Percentiles rank a stretch among this genome's conserved stretches.
Evolutionary conservation across 768 basidiomycete genomes (phyloP).

Genomic region (Suillus clintonianus): DNA sequence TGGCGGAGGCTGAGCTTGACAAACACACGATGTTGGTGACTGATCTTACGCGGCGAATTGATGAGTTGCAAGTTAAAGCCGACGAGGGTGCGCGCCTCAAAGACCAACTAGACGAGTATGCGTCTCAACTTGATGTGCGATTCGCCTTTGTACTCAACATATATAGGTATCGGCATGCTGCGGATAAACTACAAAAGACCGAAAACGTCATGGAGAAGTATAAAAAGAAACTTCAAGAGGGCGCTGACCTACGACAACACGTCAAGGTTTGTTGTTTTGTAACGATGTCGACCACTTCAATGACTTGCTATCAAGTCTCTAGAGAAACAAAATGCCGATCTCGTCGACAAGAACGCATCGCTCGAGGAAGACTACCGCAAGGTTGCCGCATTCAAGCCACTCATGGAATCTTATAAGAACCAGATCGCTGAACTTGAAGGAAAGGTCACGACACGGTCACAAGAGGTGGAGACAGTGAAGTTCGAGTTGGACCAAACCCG

Average conservation of each 20-base stretch:
- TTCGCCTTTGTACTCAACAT: background rate
- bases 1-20: slow-evolving; percentile 82
- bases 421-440: slow-evolving; percentile 82
- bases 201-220: slow-evolving; percentile 99
- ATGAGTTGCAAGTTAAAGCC: slow-evolving; percentile 78
- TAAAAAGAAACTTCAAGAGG: slow-evolving; percentile 96
- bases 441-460: slow-evolving; percentile 62
- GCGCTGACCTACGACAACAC: slow-evolving; percentile 83
- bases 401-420: slow-evolving; percentile 90
- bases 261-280: slow-evolving; percentile 60
- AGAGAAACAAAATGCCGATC: slow-evolving; percentile 89
- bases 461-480: slow-evolving; percentile 71
- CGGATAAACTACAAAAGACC: slow-evolving; percentile 88
- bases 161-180: slow-evolving; percentile 83
- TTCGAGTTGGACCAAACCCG: slow-evolving; percentile 78
- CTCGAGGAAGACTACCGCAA: slow-evolving; percentile 93
- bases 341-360: slow-evolving; percentile 88
- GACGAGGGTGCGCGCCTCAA: slow-evolving; percentile 80
- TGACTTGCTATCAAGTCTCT: slow-evolving; percentile 53
- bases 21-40: slow-evolving; percentile 68
- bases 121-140: background rate
- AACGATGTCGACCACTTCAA: slow-evolving; percentile 1
- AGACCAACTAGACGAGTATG: slow-evolving; percentile 92
- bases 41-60: slow-evolving; percentile 77
- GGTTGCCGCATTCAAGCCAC: slow-evolving; percentile 79